phyloP scores from a whole-genome alignment of 331 rosid species.

The Pyracantha coccinea region DNA sequence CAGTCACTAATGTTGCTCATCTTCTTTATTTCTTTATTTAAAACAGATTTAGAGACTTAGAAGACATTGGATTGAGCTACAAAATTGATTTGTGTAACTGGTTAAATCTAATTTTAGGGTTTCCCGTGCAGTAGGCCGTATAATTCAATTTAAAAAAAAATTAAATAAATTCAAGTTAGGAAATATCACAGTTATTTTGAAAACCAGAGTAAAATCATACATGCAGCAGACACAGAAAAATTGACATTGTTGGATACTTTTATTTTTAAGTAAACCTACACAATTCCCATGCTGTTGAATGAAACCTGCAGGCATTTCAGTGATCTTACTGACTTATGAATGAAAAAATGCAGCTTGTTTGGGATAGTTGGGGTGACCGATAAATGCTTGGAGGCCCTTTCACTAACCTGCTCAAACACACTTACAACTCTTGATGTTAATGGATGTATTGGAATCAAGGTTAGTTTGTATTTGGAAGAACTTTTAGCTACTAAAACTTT shows the following conservation, averaged over 20 bases:
- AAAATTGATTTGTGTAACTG: neutral
- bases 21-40: neutral
- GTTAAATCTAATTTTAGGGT: neutral
- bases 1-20: neutral
- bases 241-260: neutral
- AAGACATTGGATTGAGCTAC: neutral
- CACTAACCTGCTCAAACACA: slow-evolving; percentile 47
- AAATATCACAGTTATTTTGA: neutral
- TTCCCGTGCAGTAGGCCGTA: neutral
- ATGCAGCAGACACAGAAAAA: neutral
- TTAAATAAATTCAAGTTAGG: neutral
- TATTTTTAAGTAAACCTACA: neutral
- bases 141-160: neutral
- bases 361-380: slow-evolving; percentile 82
- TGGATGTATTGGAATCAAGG: slow-evolving; percentile 89
- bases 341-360: slow-evolving; percentile 52
- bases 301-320: neutral
- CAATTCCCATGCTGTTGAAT: neutral
- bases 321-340: slow-evolving; percentile 15
- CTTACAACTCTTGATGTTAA: slow-evolving; percentile 81
- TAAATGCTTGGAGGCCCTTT: slow-evolving; percentile 62
- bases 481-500: neutral
- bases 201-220: no score
- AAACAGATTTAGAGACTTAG: neutral
- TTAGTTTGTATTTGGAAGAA: neutral